phyloP scores from a whole-genome alignment of 768 basidiomycete species.

The Xerocomus spinulosus region DNA sequence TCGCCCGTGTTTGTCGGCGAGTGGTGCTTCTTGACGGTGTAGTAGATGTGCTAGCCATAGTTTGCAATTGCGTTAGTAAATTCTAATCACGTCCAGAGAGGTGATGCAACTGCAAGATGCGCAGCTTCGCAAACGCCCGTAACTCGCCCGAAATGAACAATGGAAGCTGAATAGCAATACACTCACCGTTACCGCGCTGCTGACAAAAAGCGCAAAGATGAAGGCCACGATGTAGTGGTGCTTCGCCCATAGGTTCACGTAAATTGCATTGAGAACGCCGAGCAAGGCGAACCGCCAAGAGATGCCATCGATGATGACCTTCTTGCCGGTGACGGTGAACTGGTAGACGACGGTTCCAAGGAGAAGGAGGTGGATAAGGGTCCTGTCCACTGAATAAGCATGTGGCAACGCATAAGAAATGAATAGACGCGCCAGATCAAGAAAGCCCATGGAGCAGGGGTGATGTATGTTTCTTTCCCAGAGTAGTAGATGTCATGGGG shows the following conservation, averaged over 20 bases:
- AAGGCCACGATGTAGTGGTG: slow-evolving; percentile 80
- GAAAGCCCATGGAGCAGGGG: slow-evolving; percentile 92
- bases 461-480: slow-evolving; percentile 86
- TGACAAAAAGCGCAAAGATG: slow-evolving; percentile 83
- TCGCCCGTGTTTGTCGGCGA: slow-evolving; percentile 58
- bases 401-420: neutral
- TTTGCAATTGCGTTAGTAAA: slow-evolving; percentile 11
- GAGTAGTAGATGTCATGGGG: slow-evolving; percentile 67
- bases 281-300: slow-evolving; percentile 91
- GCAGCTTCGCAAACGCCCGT: slow-evolving; percentile 1
- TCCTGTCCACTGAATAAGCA: slow-evolving; percentile 42
- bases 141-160: slow-evolving; percentile 12
- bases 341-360: slow-evolving; percentile 90
- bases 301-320: slow-evolving; percentile 78
- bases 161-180: slow-evolving; percentile 4
- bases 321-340: slow-evolving; percentile 75
- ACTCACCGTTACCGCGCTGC: slow-evolving; percentile 55
- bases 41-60: slow-evolving; percentile 75
- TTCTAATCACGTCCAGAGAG: slow-evolving; percentile 7
- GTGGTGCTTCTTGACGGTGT: slow-evolving; percentile 86
- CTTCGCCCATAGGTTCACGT: slow-evolving; percentile 81
- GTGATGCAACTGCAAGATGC: neutral
- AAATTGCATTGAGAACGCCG: slow-evolving; percentile 81
- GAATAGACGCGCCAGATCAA: slow-evolving; percentile 65
- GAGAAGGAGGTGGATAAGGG: slow-evolving; percentile 84